Percentiles rank a stretch among this genome's conserved stretches.
These are phyloP conservation scores for Populus deltoides DNA, from an alignment of 345 rosid genomes.

Conservation along the genomic window DNA sequence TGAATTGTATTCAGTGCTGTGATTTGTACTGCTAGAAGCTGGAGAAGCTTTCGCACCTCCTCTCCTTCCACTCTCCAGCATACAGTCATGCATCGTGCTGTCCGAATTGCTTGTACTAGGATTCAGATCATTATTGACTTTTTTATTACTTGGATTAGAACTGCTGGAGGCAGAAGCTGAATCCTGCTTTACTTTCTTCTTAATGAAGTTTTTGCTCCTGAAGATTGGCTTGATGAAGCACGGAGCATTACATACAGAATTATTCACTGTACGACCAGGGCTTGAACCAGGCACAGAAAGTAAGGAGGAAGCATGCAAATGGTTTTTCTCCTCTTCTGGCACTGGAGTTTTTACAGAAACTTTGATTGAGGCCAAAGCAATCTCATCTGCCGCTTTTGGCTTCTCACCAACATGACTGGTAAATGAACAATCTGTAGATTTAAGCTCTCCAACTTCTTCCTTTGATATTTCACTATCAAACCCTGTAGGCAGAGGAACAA, in stretches of 20 bases:
- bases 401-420: conserved; percentile 2
- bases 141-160: conserved; percentile 24
- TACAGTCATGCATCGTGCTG: conserved; percentile 11
- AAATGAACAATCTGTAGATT: conserved; percentile 23
- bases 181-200: conserved; percentile 52
- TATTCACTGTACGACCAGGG: conserved; percentile 19
- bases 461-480: conserved; percentile 10
- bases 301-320: conserved; percentile 31
- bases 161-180: conserved; percentile 31
- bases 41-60: conserved; percentile 36
- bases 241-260: conserved; percentile 29
- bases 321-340: conserved; percentile 30
- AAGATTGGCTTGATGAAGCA: conserved; percentile 49
- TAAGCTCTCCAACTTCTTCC: conserved; percentile 19
- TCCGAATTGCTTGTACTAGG: conserved; percentile 35
- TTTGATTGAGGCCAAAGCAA: conserved; percentile 22
- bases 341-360: conserved; percentile 17
- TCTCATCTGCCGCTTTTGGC: conserved; percentile 19
- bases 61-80: conserved; percentile 28
- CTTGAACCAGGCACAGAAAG: conserved; percentile 26
- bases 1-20: conserved; percentile 37
- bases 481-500: conserved; percentile 13
- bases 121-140: conserved; percentile 28
- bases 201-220: conserved; percentile 47
- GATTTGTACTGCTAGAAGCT: conserved; percentile 34